These are phyloP conservation scores for Aspergillus neotritici DNA, from an alignment of 2,329 filamentous ascomycete genomes.

Conservation along the genomic window DNA sequence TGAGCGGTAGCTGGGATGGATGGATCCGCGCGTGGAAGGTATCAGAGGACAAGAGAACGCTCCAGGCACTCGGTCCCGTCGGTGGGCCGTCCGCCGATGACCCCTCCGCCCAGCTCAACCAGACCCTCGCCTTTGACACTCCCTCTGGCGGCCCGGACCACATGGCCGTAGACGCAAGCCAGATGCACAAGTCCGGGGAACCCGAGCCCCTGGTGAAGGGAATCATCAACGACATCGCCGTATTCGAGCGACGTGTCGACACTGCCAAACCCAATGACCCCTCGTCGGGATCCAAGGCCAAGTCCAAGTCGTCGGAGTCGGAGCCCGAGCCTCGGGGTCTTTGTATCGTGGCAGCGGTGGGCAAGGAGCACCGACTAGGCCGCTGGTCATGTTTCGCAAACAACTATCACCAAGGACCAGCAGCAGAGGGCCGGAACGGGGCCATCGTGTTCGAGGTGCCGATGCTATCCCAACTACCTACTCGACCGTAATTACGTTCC, in stretches of 20 bases:
- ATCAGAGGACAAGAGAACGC: conserved; percentile 70
- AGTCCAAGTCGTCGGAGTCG: conserved; percentile 12
- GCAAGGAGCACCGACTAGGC: conserved; percentile 79
- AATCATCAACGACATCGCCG: conserved; percentile 79
- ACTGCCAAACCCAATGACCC: conserved; percentile 19
- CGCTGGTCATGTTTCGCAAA: conserved; percentile 60
- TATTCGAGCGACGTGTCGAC: conserved; percentile 68
- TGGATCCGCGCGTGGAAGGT: conserved; percentile 79
- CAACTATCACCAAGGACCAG: conserved; percentile 29
- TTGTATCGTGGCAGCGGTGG: conserved; percentile 78
- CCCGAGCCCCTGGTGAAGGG: conserved; percentile 54
- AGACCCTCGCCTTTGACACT: conserved; percentile 26
- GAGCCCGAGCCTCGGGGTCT: conserved; percentile 55
- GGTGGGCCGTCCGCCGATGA: conserved; percentile 35
- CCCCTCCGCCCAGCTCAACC: conserved; percentile 31
- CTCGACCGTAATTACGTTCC: background rate
- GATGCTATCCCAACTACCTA: conserved; percentile 19
- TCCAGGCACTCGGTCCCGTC: conserved; percentile 67
- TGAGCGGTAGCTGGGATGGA: conserved; percentile 94
- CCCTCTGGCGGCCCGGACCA: conserved; percentile 23
- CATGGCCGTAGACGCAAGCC: conserved; percentile 17
- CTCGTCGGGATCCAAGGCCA: conserved; percentile 19
- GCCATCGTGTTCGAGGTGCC: conserved; percentile 84
- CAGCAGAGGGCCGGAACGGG: conserved; percentile 62
- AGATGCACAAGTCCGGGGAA: conserved; percentile 14